Percentiles rank a stretch among this genome's conserved stretches.
Evolutionary conservation across 164 flowering plant species (phyloP).

Genomic region (Euptelea pleiosperma): DNA sequence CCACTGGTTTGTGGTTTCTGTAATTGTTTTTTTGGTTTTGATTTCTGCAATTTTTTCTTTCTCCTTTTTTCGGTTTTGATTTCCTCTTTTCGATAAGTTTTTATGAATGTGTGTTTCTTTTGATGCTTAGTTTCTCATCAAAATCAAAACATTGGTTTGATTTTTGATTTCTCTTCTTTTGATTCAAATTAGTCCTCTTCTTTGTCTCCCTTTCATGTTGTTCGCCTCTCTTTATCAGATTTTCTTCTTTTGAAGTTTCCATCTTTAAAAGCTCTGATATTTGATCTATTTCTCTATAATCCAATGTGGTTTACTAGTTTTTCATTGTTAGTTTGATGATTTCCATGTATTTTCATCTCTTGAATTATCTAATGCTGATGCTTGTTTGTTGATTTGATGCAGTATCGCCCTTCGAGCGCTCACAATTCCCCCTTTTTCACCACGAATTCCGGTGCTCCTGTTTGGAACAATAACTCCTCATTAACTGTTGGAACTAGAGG

Average conservation of each 20-base stretch:
- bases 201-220: no score
- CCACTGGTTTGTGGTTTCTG: not conserved
- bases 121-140: not conserved
- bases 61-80: not conserved
- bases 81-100: not conserved
- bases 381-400: conserved; percentile 22
- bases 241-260: not conserved
- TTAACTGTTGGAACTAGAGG: conserved; percentile 79
- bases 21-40: not conserved
- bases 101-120: not conserved
- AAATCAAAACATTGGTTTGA: no score
- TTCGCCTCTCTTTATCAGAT: not conserved
- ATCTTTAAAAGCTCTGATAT: not conserved
- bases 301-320: not conserved
- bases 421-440: conserved; percentile 61
- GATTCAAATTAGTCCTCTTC: no score
- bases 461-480: conserved; percentile 77
- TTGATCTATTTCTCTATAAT: not conserved
- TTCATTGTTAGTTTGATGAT: not conserved
- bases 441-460: conserved; percentile 77
- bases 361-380: not conserved
- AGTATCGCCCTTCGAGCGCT: conserved; percentile 75
- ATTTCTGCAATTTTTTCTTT: not conserved
- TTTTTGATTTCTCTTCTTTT: no score
- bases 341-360: not conserved